Evolutionary conservation across 1,284 basidiomycete genomes (phyloP), one percentile per base, ranked within the genome.

Genomic region (Pisolithus thermaeus): DNA sequence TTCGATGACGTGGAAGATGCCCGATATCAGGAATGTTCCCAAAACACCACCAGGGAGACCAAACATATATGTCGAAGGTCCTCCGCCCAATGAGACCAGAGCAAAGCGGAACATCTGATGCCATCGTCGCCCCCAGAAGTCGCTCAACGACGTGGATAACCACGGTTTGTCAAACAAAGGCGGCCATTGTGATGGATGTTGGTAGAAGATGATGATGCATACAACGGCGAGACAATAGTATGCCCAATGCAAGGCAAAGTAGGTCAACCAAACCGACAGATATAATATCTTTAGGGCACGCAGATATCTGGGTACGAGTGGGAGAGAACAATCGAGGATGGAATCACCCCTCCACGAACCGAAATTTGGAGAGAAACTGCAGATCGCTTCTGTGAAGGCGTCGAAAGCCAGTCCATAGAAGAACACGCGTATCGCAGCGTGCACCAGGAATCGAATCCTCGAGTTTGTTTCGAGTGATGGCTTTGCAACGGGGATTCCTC

Each of bases 1-100:
- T 3, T 78, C 81, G 22, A 75, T 55, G 57, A 77, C 71, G 56
- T 87, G 84, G 39, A 85, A 60, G 1, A 81, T 44, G 2, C 76
- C 82, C 0, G 82, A 85, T 5, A 75, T 60, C 3, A 78, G 52
- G 60, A 87, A 87, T 0, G 74, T 75, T 3, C 77, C 81, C 1
- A 84, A 32, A 0, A 82, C 65, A 3, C 68, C 72, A 1, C 76
- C 80, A 1, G 64, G 51, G 8, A 73, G 69, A 3, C 81, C 80
- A 40, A 76, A 65, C 7, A 80, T 27, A 36, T 59, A 55, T 25
- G 56, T 58, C 12, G 64, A 51, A 1, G 70, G 68, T 7, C 46
- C 52, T 7, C 58, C 51, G 2, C 70, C 73, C 12, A 73, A 36
- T 0, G 56, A 47, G 44, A 73, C 42, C 49, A 77, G 64, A 47